Evolutionary conservation across 176 grass and related monocot species (phyloP).

Genomic region (Themeda triandra): DNA sequence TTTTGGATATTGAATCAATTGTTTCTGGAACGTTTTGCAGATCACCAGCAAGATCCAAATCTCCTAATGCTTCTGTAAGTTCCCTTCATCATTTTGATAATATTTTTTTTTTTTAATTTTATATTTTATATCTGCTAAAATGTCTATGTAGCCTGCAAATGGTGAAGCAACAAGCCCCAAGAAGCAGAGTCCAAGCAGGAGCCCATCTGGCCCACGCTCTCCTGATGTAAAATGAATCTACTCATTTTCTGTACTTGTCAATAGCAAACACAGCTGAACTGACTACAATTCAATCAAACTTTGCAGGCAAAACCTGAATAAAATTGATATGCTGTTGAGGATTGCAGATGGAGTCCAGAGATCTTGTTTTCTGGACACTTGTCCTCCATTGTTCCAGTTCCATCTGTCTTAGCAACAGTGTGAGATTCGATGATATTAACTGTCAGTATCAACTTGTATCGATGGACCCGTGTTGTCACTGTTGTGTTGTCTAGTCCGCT

Average conservation of each 20-base stretch:
- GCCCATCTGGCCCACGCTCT: slow-evolving; percentile 50
- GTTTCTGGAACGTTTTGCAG: slow-evolving; percentile 72
- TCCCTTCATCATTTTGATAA: not conserved
- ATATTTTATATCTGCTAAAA: slow-evolving; percentile 21
- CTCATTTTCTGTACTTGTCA: not conserved
- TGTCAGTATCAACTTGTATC: slow-evolving; percentile 14
- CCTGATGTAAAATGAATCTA: slow-evolving; percentile 41
- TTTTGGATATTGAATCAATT: slow-evolving; percentile 60
- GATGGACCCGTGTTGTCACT: not conserved
- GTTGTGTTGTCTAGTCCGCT: not conserved
- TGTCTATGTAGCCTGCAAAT: slow-evolving; percentile 30
- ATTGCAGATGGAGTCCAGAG: not conserved
- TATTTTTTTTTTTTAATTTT: not conserved
- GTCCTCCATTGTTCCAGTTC: slow-evolving; percentile 5
- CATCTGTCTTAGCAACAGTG: slow-evolving; percentile 13
- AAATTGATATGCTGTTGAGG: not conserved
- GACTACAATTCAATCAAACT: not conserved
- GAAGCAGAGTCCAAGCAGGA: slow-evolving; percentile 51
- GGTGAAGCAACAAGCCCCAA: slow-evolving; percentile 39
- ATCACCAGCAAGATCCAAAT: slow-evolving; percentile 75
- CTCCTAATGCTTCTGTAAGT: slow-evolving; percentile 58
- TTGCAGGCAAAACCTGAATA: slow-evolving; percentile 51
- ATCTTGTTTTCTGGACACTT: not conserved
- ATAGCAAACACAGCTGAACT: not conserved
- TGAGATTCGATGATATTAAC: not conserved